A percentile compares a stretch with the other conserved stretches of the same genome.
Conservation (phyloP, 2,329 filamentous ascomycete species). For the Aspergillus sp. region DNA sequence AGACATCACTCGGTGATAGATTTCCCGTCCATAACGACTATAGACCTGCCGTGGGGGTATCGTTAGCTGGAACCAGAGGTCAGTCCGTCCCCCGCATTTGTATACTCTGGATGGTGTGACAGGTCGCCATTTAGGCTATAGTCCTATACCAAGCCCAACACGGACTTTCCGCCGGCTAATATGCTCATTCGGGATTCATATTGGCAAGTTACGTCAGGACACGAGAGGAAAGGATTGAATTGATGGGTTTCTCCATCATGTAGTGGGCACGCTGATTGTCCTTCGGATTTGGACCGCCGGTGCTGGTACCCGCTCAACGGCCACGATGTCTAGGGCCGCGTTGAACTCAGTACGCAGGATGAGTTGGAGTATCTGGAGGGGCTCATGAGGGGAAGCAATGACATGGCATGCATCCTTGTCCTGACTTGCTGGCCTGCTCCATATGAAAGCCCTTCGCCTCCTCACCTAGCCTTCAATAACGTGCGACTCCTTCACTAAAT, state of each 20-base stretch:
- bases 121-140: slow-evolving; percentile 8
- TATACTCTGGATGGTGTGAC: background rate
- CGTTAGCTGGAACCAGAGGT: background rate
- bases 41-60: too few species aligned
- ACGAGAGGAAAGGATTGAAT: background rate
- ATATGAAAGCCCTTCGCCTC: background rate
- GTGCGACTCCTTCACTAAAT: background rate
- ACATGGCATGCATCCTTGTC: background rate
- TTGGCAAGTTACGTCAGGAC: background rate
- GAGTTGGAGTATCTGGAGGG: background rate
- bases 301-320: background rate
- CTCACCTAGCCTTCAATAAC: too few species aligned
- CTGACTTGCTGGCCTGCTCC: background rate
- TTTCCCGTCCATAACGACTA: too few species aligned
- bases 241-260: background rate
- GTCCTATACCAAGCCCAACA: slow-evolving; percentile 1
- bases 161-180: slow-evolving; percentile 8
- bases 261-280: background rate
- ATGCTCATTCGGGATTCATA: background rate
- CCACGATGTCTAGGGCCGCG: background rate
- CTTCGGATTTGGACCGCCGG: slow-evolving; percentile 1
- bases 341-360: background rate
- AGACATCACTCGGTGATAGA: too few species aligned
- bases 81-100: background rate
- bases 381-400: slow-evolving; percentile 2